Base-by-base conservation (phyloP, 192 early-diverging fungal species). In the Backusella macrospora region DNA sequence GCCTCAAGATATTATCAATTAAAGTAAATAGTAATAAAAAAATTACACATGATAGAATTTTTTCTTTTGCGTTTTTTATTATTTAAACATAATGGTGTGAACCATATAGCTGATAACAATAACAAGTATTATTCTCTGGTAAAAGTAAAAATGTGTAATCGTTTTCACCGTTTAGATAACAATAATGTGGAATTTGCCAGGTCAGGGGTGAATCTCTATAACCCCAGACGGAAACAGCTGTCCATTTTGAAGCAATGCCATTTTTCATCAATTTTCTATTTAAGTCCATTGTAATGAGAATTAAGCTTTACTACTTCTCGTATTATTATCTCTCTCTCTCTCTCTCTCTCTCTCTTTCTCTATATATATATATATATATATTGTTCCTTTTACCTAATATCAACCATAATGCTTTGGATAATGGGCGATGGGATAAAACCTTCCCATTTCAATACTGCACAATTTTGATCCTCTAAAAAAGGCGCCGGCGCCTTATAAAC, bases 91-190 rank as follows among this genome's bases (percentile, higher is more conserved):
- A 43, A 67, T 74, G 73, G 9, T 74, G 73, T 21, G 39, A 64
- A n/a, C 73, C 73, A 67, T 74, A 74, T n/a, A 67, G 23, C 44
- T 67, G 29, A 67, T 67, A 74, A 47, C 18, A 23, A 67, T 64
- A 46, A 46, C 59, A 65, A 6, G 62, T 52, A 10, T 73, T 44
- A 12, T 40, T 18, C 52, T 52, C 39, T 26, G 71, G 71, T 48
- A 76, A 59, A 21, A 77, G 65, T 21, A 77, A 55, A n/a, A 77
- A 45, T 18, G 76, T 77, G 37, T 72, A 77, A 63, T 77, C 76
- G 42, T 77, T 77, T 64, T 77, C 76, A 34, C 76, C 76, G 38
- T 55, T 72, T 3, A 72, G 42, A 39, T 73, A 72, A 9, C 43
- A 47, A 26, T 72, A 67, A 8, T 77, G 76, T 46, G 72, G 65